Evolutionary conservation across 148 eudicot species (phyloP), one percentile per base, ranked within the genome.

Genomic region (Rhododendron williamsianum): DNA sequence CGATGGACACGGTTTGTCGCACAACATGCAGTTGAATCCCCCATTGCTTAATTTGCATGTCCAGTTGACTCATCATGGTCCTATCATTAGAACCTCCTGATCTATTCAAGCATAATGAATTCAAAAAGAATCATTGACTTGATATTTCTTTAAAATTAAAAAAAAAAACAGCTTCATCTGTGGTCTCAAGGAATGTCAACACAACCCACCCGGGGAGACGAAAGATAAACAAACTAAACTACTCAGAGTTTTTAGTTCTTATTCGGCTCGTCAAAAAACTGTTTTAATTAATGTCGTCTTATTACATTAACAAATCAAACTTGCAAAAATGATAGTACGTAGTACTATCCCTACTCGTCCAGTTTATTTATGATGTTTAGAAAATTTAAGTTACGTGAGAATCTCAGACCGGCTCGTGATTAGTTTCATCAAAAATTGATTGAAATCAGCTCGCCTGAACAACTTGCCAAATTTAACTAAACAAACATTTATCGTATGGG

Each of bases 1-100:
- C 58, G 30, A 73, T 45, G 78, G 88, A 83, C 84, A 83, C 72
- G 85, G 67, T 46, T 45, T 46, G 84, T 81, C 65, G 9, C 65
- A 38, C 74, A 49, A 43, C 38, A 43, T 67, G 38, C 38, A 71
- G 11, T 3, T 69, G 25, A 76, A 65, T 82, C 81, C 36, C 60
- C 36, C 60, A 45, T 56, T 73, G n/a, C 78, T 87, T 30, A 30
- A 27, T 27, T 84, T 74, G 45, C 45, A 41, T 41, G 83, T 81
- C 67, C 23, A 43, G 60, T 82, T 54, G 76, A 52, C 90, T 41
- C 7, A 60, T 71, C 76, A 30, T 71, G 36, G 15, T 67, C 72
- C 15, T 67, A 67, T 67, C 33, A 67, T 67, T 25, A 67, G 2
- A 67, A 67, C 30, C 33, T 71, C 19, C 36, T 71, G 45, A 41